phyloP scores from a whole-genome alignment of 116 monocot genomes.

The Iris pallida region DNA sequence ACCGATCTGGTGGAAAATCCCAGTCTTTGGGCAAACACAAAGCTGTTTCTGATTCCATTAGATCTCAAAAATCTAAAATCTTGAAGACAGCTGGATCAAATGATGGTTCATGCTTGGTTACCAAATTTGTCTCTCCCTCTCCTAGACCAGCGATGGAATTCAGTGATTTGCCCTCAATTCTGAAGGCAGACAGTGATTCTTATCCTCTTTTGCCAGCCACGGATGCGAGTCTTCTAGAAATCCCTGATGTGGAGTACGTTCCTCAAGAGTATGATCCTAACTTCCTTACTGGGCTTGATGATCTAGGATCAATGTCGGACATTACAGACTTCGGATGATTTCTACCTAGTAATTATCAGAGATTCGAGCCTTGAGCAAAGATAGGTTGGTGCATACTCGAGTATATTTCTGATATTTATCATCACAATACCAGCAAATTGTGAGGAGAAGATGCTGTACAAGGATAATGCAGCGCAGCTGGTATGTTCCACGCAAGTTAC shows the following conservation, averaged over 20 bases:
- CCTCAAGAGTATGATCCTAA: slow-evolving; percentile 40
- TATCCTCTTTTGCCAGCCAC: slow-evolving; percentile 3
- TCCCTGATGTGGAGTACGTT: slow-evolving; percentile 9
- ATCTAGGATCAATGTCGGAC: slow-evolving; percentile 36
- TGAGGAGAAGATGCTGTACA: too few species aligned
- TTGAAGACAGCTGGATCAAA: slow-evolving; percentile 25
- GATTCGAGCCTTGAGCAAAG: too few species aligned
- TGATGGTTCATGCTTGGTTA: slow-evolving; percentile 15
- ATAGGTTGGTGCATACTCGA: too few species aligned
- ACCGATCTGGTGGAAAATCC: slow-evolving; percentile 34
- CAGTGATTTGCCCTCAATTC: background rate
- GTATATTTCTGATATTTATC: too few species aligned
- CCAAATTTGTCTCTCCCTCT: slow-evolving; percentile 15
- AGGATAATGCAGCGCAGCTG: too few species aligned
- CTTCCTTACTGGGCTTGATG: slow-evolving; percentile 34
- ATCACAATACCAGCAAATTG: too few species aligned
- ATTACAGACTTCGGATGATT: slow-evolving; percentile 53
- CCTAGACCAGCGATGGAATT: slow-evolving; percentile 12
- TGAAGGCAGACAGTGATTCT: slow-evolving; percentile 11
- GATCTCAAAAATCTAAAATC: slow-evolving; percentile 59
- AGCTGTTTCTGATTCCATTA: slow-evolving; percentile 26
- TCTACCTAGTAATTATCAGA: too few species aligned
- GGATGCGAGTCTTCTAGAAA: slow-evolving; percentile 12
- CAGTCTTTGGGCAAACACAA: slow-evolving; percentile 66
- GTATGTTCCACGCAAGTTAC: too few species aligned